phyloP scores from a whole-genome alignment of 2,329 filamentous ascomycete genomes.

The Thelonectria discophora region DNA sequence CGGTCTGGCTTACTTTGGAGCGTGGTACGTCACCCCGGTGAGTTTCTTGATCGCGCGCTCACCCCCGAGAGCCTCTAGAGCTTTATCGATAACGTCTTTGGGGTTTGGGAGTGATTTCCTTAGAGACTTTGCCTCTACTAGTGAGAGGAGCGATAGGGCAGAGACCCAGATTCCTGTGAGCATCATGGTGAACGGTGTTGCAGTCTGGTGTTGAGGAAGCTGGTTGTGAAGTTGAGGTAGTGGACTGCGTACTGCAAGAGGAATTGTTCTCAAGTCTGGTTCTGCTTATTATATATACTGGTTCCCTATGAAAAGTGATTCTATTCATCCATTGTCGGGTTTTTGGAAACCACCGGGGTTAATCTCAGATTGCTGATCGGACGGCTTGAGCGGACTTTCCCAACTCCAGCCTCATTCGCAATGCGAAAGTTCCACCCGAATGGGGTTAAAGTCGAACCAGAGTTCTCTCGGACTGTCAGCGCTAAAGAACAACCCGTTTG shows the following conservation, averaged over 20 bases:
- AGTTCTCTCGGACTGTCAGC: background rate
- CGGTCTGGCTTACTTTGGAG: constrained; percentile 9
- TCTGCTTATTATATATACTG: background rate
- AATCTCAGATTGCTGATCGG: background rate
- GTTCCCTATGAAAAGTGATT: too few species aligned
- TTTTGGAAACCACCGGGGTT: background rate
- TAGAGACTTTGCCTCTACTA: background rate
- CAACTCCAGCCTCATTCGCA: background rate
- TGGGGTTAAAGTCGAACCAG: background rate
- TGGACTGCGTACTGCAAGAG: background rate
- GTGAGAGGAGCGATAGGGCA: background rate
- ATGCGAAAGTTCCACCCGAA: background rate
- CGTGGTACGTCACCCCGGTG: constrained; percentile 20
- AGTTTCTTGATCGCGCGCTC: constrained; percentile 5
- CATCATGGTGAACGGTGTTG: background rate
- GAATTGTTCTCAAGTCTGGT: background rate
- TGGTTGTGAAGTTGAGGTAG: background rate
- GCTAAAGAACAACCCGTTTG: background rate
- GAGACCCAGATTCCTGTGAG: background rate
- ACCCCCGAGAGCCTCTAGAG: constrained; percentile 19
- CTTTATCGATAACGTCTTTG: constrained; percentile 3
- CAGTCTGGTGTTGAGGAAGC: background rate
- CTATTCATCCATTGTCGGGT: background rate
- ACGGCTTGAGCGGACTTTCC: background rate
- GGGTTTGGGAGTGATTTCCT: background rate